Percentiles rank a stretch among this genome's conserved stretches.
phyloP scores from a whole-genome alignment of 768 basidiomycete genomes.

The Crucibulum laeve region DNA sequence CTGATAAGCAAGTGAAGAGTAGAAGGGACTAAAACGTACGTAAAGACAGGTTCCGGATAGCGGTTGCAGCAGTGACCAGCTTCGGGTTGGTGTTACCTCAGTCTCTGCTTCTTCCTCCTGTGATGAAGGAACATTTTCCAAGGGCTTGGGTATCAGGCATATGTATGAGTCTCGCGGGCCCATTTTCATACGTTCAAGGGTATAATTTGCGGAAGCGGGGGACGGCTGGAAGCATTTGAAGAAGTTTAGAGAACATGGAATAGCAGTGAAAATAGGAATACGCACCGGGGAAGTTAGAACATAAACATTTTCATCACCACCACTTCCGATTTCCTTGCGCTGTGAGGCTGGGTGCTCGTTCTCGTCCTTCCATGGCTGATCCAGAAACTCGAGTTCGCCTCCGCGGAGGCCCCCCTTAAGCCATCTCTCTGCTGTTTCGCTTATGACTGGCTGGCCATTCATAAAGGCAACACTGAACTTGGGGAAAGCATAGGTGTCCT shows the following conservation, averaged over 20 bases:
- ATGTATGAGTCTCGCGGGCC: constrained; percentile 67
- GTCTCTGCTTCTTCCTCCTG: constrained; percentile 51
- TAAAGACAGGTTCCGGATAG: constrained; percentile 81
- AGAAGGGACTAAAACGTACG: constrained; percentile 44
- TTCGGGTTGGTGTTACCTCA: constrained; percentile 64
- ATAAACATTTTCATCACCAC: constrained; percentile 28
- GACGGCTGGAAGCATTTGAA: constrained; percentile 13
- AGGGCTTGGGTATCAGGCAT: constrained; percentile 71
- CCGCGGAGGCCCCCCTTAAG: constrained; percentile 66
- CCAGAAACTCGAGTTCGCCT: constrained; percentile 75
- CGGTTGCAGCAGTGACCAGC: constrained; percentile 81
- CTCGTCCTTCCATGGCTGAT: constrained; percentile 51
- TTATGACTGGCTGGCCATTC: constrained; percentile 69
- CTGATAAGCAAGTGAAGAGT: constrained; percentile 14
- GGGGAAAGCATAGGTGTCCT: constrained; percentile 78
- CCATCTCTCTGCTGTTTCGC: constrained; percentile 75
- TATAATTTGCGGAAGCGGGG: constrained; percentile 29
- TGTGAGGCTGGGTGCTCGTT: constrained; percentile 31
- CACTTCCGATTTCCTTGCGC: constrained; percentile 59
- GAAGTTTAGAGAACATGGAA: constrained; percentile 1
- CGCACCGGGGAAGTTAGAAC: constrained; percentile 31
- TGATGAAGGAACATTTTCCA: constrained; percentile 36
- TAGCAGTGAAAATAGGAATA: constrained; percentile 17
- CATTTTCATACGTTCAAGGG: constrained; percentile 73
- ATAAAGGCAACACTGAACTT: constrained; percentile 79